A percentile compares a stretch with the other conserved stretches of the same genome.
Evolutionary conservation across 2,329 filamentous ascomycete species (phyloP).

Genomic region (Monilinia fructigena): DNA sequence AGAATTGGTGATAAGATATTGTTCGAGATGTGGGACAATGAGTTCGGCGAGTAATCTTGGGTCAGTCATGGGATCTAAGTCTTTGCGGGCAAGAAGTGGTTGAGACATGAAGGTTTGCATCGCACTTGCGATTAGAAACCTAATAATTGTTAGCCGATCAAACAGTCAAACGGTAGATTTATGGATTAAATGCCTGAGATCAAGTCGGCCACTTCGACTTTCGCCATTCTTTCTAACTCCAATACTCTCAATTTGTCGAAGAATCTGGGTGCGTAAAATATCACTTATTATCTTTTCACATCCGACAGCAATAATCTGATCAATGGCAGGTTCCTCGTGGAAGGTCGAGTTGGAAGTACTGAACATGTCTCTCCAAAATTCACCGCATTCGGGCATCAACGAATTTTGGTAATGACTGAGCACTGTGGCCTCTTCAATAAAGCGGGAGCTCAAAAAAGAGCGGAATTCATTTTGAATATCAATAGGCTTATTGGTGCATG

Average conservation of each 20-base stretch:
- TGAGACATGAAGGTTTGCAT: conserved; percentile 56
- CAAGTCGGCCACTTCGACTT: conserved; percentile 55
- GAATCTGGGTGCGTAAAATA: conserved; percentile 50
- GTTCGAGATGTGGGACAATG: conserved; percentile 60
- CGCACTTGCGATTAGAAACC: conserved; percentile 59
- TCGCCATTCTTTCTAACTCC: conserved; percentile 51
- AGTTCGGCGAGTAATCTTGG: conserved; percentile 56
- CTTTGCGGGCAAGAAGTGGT: conserved; percentile 51
- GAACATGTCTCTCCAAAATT: conserved; percentile 40
- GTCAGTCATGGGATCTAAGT: conserved; percentile 53
- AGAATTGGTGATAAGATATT: conserved; percentile 54
- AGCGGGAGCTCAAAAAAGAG: conserved; percentile 51
- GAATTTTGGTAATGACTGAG: conserved; percentile 51
- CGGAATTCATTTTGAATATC: conserved; percentile 58
- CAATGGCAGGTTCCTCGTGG: conserved; percentile 43
- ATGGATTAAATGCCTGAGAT: conserved; percentile 51
- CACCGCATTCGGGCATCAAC: conserved; percentile 49
- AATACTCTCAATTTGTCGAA: conserved; percentile 54
- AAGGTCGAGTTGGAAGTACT: conserved; percentile 22
- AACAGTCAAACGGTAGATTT: not conserved
- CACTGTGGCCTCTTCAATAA: conserved; percentile 49
- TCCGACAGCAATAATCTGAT: conserved; percentile 61
- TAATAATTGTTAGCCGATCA: conserved; percentile 35
- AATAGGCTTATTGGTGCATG: conserved; percentile 44
- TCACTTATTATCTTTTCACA: conserved; percentile 54